A percentile compares a stretch with the other conserved stretches of the same genome.
phyloP scores from a whole-genome alignment of 1,284 basidiomycete genomes.

The Puccinia horiana region DNA sequence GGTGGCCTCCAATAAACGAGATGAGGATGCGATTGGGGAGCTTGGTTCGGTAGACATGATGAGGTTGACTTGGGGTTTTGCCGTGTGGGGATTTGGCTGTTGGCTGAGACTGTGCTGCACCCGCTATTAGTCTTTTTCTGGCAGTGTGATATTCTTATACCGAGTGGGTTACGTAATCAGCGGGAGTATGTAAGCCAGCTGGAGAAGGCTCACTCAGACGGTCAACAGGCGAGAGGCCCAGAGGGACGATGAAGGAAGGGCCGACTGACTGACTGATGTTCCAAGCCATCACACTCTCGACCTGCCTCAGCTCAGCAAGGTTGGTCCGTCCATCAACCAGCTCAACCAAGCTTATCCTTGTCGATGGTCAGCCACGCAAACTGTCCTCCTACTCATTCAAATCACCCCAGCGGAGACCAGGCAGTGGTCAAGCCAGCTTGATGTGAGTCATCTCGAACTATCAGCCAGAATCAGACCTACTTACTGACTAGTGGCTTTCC shows the following conservation, averaged over 20 bases:
- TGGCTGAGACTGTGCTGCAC: background rate
- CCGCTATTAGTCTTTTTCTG: background rate
- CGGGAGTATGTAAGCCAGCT: background rate
- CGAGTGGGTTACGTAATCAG: background rate
- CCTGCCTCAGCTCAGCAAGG: background rate
- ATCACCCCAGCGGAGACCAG: background rate
- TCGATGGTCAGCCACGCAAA: conserved; percentile 16
- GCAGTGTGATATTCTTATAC: background rate
- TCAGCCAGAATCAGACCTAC: background rate
- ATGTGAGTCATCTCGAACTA: conserved; percentile 15
- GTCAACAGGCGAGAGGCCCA: background rate
- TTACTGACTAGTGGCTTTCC: background rate
- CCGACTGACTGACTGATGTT: conserved; percentile 1
- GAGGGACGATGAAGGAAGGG: background rate
- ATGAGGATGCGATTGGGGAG: conserved; percentile 6
- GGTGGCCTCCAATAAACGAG: conserved; percentile 8
- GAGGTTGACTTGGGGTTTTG: background rate
- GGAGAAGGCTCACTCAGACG: no score
- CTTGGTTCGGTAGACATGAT: conserved; percentile 1
- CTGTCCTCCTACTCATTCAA: background rate
- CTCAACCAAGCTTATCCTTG: background rate
- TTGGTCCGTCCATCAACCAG: background rate
- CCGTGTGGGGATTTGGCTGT: background rate
- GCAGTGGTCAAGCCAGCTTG: background rate
- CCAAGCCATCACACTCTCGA: conserved; percentile 9